A percentile compares a stretch with the other conserved stretches of the same genome.
Conservation (phyloP, 2,329 filamentous ascomycete species). For the Fusarium udum region DNA sequence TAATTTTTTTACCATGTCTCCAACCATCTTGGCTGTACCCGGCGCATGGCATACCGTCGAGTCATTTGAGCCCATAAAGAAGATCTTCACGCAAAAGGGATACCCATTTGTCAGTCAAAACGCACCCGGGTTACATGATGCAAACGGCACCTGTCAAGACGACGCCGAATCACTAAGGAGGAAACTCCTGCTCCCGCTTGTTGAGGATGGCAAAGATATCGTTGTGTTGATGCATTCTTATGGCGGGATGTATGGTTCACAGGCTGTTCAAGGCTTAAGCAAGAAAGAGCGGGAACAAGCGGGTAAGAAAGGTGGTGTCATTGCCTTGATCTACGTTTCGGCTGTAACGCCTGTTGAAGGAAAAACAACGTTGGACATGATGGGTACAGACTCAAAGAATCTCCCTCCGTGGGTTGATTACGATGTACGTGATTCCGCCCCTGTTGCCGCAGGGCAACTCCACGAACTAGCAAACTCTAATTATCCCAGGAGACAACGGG, state of each 20-base stretch:
- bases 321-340: slow-evolving; percentile 19
- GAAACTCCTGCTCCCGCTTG: slow-evolving; percentile 4
- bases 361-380: slow-evolving; percentile 5
- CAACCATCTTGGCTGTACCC: slow-evolving; percentile 26
- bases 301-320: slow-evolving; percentile 12
- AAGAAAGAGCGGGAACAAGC: slow-evolving; percentile 12
- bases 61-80: slow-evolving; percentile 1
- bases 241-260: slow-evolving; percentile 28
- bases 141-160: background rate
- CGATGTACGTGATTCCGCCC: background rate
- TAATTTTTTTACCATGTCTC: background rate
- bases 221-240: slow-evolving; percentile 40
- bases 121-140: background rate
- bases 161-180: slow-evolving; percentile 11
- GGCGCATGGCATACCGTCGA: slow-evolving; percentile 34
- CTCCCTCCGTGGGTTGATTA: background rate
- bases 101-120: slow-evolving; percentile 10
- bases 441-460: background rate
- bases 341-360: background rate
- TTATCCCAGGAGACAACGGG: background rate
- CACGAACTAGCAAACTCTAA: background rate
- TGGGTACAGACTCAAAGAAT: background rate
- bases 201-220: slow-evolving; percentile 33
- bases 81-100: background rate
- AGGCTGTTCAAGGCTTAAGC: slow-evolving; percentile 25